Percentiles rank a stretch among this genome's conserved stretches.
These are phyloP conservation scores for Teratosphaeria pseudoeucalypti DNA, from an alignment of 2,329 filamentous ascomycete genomes.

Conservation along the genomic window DNA sequence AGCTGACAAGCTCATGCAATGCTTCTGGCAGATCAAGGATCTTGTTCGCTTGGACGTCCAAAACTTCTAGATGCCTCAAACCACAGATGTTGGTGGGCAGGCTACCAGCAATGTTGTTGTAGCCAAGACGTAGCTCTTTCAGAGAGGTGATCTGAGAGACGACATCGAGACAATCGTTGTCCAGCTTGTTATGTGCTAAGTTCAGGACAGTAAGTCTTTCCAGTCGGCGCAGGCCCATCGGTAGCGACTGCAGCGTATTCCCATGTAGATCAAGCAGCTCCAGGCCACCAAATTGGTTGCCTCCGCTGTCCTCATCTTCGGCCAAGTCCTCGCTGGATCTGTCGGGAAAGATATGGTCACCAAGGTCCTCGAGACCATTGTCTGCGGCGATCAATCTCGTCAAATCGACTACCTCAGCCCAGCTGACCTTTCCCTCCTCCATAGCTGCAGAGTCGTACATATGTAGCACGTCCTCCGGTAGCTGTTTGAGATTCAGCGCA, in stretches of 20 bases:
- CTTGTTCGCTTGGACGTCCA: slow-evolving; percentile 75
- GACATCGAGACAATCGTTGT: slow-evolving; percentile 59
- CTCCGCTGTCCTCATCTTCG: slow-evolving; percentile 55
- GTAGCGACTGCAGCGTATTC: slow-evolving; percentile 63
- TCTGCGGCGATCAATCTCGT: slow-evolving; percentile 77
- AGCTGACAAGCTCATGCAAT: slow-evolving; percentile 54
- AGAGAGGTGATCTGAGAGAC: slow-evolving; percentile 64
- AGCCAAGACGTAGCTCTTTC: slow-evolving; percentile 69
- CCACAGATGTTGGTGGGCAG: slow-evolving; percentile 53
- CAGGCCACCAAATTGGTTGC: slow-evolving; percentile 70
- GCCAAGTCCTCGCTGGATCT: slow-evolving; percentile 41
- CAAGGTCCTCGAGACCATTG: slow-evolving; percentile 70
- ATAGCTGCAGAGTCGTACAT: slow-evolving; percentile 79
- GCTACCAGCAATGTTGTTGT: slow-evolving; percentile 62
- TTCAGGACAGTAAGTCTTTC: slow-evolving; percentile 71
- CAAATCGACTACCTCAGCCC: slow-evolving; percentile 87
- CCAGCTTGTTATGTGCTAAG: slow-evolving; percentile 64
- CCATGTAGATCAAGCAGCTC: slow-evolving; percentile 79
- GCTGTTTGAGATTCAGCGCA: slow-evolving; percentile 65
- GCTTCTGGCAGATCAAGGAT: slow-evolving; percentile 60
- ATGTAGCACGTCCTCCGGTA: slow-evolving; percentile 71
- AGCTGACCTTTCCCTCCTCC: slow-evolving; percentile 54
- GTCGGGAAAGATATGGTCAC: slow-evolving; percentile 72
- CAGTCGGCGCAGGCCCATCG: slow-evolving; percentile 64
- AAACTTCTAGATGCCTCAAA: slow-evolving; percentile 60